Evolutionary conservation across 2,329 filamentous ascomycete species (phyloP).

Genomic region (Trichoderma arundinaceum): DNA sequence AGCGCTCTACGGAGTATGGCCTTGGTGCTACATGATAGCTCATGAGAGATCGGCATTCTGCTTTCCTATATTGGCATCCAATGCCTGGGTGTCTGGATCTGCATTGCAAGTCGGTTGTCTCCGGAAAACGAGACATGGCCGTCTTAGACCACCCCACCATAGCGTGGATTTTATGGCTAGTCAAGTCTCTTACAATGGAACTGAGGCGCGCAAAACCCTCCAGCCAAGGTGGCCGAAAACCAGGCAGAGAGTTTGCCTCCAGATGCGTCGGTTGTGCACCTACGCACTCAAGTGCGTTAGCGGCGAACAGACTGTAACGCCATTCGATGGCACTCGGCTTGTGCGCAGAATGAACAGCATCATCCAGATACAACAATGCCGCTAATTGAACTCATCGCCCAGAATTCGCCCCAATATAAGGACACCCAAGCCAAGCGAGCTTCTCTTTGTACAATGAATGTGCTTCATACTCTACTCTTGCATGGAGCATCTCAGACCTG

Average conservation of each 20-base stretch:
- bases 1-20: not conserved
- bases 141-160: slow-evolving; percentile 5
- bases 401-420: too few relatives aligned
- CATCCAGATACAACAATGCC: not conserved
- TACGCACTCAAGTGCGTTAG: not conserved
- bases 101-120: slow-evolving; percentile 11
- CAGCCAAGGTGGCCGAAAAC: not conserved
- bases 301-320: not conserved
- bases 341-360: not conserved
- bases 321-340: not conserved
- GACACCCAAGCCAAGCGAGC: too few relatives aligned
- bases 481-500: too few relatives aligned
- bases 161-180: not conserved
- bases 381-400: not conserved
- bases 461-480: too few relatives aligned
- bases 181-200: not conserved
- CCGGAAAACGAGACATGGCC: slow-evolving; percentile 21
- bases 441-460: too few relatives aligned
- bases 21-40: not conserved
- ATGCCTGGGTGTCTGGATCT: slow-evolving; percentile 7
- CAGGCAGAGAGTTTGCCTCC: not conserved
- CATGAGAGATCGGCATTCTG: slow-evolving; percentile 1
- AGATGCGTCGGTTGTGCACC: not conserved
- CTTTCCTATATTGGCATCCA: slow-evolving; percentile 4
- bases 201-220: not conserved